Base-by-base conservation (phyloP, 2,329 filamentous ascomycete genomes). In the Phoma sp. region DNA sequence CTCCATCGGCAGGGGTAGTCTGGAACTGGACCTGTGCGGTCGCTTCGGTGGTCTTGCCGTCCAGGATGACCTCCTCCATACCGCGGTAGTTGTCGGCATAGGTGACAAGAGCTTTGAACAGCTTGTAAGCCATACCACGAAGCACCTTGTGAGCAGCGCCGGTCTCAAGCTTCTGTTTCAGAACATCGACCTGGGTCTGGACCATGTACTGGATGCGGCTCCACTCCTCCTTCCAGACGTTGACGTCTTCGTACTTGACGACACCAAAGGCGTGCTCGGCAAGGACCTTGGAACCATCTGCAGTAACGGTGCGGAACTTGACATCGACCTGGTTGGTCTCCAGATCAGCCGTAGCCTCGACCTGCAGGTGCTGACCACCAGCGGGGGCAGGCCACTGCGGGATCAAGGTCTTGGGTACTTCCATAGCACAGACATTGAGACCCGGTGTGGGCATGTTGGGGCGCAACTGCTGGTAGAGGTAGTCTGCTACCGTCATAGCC, bases 41-140 rank as follows among this genome's bases (percentile, higher is more conserved):
- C 22, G 83, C 83, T 62, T 85, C 83, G 29, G 81, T 82, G 48
- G 80, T 74, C 51, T 81, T 79, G 55, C 81, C 81, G 65, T 85
- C 82, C 10, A 85, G 76, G 44, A 85, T 82, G 43, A 85, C 83
- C 63, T 85, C 83, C 40, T 82, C 77, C 76, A 86, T 85, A 44
- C 81, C 82, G 49, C 82, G 80, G 72, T 83, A 86, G 64, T 81
- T 83, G 53, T 80, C 77, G 53, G 81, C 79, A 62, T 86, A 86
- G 44, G 80, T 81, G 33, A 85, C 84, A 29, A 85, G 76, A 48
- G 82, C 79, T 67, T 82, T 82, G 77, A 85, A 85, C 46, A 88
- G 82, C 77, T 92, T 93, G 82, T 95, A 95, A 13, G 88, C 88
- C 78, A 92, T 85, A 31, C 88, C 88, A 24, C 88, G 86, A 44